A percentile compares a stretch with the other conserved stretches of the same genome.
phyloP scores from a whole-genome alignment of 495 filamentous ascomycete species.

The Neurospora hispaniola region DNA sequence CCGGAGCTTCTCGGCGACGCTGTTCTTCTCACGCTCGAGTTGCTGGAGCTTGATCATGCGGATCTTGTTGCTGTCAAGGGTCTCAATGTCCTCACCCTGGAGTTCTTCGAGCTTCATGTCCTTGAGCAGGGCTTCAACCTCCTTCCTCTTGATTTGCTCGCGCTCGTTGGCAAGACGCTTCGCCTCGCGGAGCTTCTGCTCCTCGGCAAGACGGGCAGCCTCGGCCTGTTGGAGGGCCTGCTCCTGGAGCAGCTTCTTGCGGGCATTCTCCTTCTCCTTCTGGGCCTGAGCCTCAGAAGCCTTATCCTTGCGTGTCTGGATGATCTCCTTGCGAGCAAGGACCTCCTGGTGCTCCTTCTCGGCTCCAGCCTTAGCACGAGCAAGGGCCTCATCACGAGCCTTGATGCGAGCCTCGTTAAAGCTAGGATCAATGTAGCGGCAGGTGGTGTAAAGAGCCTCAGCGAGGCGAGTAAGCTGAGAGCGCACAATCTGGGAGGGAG shows the following conservation, averaged over 20 bases:
- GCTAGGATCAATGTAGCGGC: conserved; percentile 84
- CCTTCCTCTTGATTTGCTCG: conserved; percentile 82
- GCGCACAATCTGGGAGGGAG: conserved; percentile 93
- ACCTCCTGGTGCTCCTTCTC: conserved; percentile 88
- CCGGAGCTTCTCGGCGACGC: conserved; percentile 75
- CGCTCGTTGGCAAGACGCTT: conserved; percentile 84
- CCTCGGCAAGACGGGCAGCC: conserved; percentile 72
- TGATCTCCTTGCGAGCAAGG: conserved; percentile 75
- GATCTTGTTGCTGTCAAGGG: conserved; percentile 78
- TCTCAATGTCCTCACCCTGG: conserved; percentile 64
- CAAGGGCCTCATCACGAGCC: conserved; percentile 69
- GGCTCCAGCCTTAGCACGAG: conserved; percentile 71
- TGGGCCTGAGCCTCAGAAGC: conserved; percentile 73
- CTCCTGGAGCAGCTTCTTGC: conserved; percentile 67
- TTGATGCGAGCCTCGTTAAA: conserved; percentile 70
- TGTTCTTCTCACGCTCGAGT: conserved; percentile 96
- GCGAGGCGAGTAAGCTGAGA: conserved; percentile 86
- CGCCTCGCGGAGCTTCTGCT: conserved; percentile 81
- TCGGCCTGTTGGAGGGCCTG: conserved; percentile 84
- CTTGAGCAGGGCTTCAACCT: conserved; percentile 90
- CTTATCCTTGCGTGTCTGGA: conserved; percentile 92
- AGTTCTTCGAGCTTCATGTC: conserved; percentile 83
- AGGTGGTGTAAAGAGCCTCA: conserved; percentile 83
- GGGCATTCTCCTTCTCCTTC: conserved; percentile 87
- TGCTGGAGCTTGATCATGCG: conserved; percentile 90